Evolutionary conservation across 306 rosid genomes (phyloP), one percentile per base, ranked within the genome.

Genomic region (Fragaria nilgerrensis): DNA sequence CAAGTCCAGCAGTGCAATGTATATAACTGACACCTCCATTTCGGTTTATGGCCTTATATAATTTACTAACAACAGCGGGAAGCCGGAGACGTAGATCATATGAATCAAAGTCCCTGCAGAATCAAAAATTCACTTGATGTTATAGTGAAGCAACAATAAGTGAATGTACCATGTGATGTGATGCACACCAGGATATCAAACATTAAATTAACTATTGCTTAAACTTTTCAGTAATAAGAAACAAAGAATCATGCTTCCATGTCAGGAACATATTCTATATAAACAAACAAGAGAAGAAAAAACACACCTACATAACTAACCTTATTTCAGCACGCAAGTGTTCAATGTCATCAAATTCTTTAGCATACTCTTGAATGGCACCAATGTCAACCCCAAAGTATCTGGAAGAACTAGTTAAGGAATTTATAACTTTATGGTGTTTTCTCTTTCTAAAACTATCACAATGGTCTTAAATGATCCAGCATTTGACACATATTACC

Each of bases 1-100:
- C 99, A 72, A 96, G 88, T 80, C 99, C 99, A 79, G 99, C 99
- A 79, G 99, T 96, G 86, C 99, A 96, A 79, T 96, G 99, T 70
- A 96, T 74, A 80, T 92, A 96, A 78, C 94, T 81, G 72, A 92
- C 92, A 50, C 99, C 99, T 72, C 98, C 99, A 74, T 87, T 92
- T 77, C 77, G 80, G 68, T 86, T 90, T 77, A 92, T 22, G 67
- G 97, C 96, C 79, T 89, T 88, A 86, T 85, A 83, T 79, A 95
- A 85, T 86, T 88, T 87, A 82, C 98, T 86, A 72, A 92, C 79
- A 2, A 91, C 98, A 81, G 88, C 89, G 70, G 99, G 98, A 76
- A 95, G 93, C 73, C 84, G 86, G 81, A 81, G 73, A 45, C 99
- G 86, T 73, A 95, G 83, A 89, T 95, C 99, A 79, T 83, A 85